Conservation (phyloP, 2,329 filamentous ascomycete species). For the Plenodomus biglobosus region DNA sequence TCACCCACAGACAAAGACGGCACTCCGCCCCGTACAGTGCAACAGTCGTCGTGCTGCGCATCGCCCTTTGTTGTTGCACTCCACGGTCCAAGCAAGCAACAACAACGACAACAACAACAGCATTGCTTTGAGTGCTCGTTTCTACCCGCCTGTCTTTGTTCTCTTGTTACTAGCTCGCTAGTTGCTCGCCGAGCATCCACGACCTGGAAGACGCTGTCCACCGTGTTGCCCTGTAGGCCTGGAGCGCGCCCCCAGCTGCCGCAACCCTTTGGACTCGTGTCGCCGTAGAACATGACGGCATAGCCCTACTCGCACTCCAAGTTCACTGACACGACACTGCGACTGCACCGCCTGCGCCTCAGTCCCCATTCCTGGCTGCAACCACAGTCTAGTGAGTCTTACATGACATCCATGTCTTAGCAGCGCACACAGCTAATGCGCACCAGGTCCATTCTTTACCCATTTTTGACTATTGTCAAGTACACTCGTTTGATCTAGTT, state of each 20-base stretch:
- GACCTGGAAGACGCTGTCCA: constrained; percentile 14
- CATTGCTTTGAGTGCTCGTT: background rate
- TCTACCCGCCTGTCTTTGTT: constrained; percentile 14
- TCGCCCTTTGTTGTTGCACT: constrained; percentile 7
- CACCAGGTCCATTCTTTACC: constrained; percentile 43
- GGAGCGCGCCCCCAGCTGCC: constrained; percentile 21
- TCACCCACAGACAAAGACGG: constrained; percentile 28
- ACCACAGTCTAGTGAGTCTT: constrained; percentile 41
- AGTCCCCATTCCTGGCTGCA: constrained; percentile 34
- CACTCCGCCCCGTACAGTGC: constrained; percentile 8
- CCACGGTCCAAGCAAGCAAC: constrained; percentile 3
- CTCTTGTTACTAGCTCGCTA: constrained; percentile 13
- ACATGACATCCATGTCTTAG: background rate
- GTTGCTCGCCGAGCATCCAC: constrained; percentile 19
- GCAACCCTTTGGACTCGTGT: constrained; percentile 20
- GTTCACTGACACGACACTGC: constrained; percentile 27
- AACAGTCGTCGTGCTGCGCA: constrained; percentile 4
- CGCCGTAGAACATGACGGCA: constrained; percentile 40
- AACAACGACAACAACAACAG: no score
- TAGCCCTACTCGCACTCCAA: constrained; percentile 29
- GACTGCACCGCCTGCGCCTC: constrained; percentile 27
- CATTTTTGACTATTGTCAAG: constrained; percentile 49
- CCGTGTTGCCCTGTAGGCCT: constrained; percentile 18
- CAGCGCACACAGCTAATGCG: constrained; percentile 16
- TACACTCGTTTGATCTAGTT: constrained; percentile 54